Evolutionary conservation across 495 filamentous ascomycete genomes (phyloP), one percentile per base, ranked within the genome.

Genomic region (Bacidia gigantensis): DNA sequence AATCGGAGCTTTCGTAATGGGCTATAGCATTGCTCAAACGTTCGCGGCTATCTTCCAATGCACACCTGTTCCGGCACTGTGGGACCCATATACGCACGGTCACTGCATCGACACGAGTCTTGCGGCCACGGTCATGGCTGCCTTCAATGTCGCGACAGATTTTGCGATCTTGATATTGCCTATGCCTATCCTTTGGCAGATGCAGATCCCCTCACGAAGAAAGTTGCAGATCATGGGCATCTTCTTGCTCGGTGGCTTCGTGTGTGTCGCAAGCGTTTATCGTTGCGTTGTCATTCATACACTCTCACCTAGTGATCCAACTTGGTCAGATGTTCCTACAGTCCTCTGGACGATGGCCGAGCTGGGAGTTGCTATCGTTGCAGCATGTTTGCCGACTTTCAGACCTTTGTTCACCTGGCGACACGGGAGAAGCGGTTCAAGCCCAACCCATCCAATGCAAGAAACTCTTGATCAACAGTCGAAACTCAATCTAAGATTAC

Each of bases 261-360:
- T 62, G 41, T 62, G 62, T 39, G 43, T 64, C 20, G 60, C 62
- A 0, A 56, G 60, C 24, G 55, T 60, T 22, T 54, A 60, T 2
- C 54, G 62, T 1, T 26, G 56, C n/a, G 26, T 64, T 12, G 24
- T 60, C 47, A 50, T 60, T 3, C 22, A 55, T 39, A 41, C 48
- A 3, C 39, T 58, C 21, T 53, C 49, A 2, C 46, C 50, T 7
- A 44, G 41, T 10, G 40, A 56, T 35, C 54, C 54, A 0, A 60
- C 57, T 61, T 67, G 69, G 54, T 56, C 56, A 18, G 61, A 67
- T 1, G 58, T 58, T 11, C 60, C 63, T 2, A 63, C 70, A 1
- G 42, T n/a, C 21, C 60, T 69, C 46, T 76, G 72, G 72, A 67
- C 65, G 44, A 61, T 64, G 12, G 58, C 71, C 56, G 73, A 76